Conservation (phyloP, 345 rosid species). For the Citrus medica region DNA sequence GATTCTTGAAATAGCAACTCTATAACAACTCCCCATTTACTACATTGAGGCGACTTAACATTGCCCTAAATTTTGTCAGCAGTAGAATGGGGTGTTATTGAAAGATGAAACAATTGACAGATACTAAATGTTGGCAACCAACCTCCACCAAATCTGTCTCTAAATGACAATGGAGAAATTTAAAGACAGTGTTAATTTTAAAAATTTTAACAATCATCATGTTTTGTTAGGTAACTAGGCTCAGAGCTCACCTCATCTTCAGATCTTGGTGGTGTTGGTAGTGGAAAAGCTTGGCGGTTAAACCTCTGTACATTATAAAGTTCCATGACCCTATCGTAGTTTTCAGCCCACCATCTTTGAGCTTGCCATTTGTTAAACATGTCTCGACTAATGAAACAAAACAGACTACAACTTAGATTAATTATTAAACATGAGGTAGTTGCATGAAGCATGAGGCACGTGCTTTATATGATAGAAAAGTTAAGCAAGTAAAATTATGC, state of each 20-base stretch:
- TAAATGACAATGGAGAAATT: not conserved
- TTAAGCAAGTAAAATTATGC: not conserved
- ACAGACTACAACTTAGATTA: conserved; percentile 17
- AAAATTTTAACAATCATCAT: not conserved
- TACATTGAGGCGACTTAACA: not conserved
- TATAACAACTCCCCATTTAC: not conserved
- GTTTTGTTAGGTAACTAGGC: not conserved
- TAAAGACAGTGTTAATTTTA: not conserved
- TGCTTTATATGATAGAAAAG: not conserved
- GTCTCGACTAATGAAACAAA: conserved; percentile 64
- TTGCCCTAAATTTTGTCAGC: not conserved
- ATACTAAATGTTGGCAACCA: not conserved
- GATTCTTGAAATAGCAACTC: not conserved
- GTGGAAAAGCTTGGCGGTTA: conserved; percentile 89
- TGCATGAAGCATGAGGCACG: not conserved
- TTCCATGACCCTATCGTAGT: conserved; percentile 91
- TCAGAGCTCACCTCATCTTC: conserved; percentile 81
- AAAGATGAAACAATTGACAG: not conserved
- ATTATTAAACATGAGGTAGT: not conserved
- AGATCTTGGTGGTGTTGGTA: conserved; percentile 85
- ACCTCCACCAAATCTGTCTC: not conserved
- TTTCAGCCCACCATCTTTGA: conserved; percentile 99
- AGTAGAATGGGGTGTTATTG: not conserved
- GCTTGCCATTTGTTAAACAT: conserved; percentile 97
- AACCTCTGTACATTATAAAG: conserved; percentile 97